Evolutionary conservation across 257 asterid genomes (phyloP), one percentile per base, ranked within the genome.

Genomic region (Thymus mandschuricus): DNA sequence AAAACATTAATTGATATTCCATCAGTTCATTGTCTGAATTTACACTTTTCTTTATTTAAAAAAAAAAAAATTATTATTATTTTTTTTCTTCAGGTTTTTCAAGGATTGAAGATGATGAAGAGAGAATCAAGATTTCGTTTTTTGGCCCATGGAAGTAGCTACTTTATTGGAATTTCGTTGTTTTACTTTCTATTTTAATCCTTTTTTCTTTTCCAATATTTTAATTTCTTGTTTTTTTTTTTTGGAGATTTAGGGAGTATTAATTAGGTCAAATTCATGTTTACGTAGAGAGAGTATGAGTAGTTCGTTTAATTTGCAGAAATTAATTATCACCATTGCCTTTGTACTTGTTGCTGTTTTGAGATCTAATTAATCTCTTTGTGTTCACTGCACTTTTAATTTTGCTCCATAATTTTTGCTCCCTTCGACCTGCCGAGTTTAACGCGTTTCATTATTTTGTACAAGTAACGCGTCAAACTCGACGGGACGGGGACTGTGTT

Each of bases 261-360:
- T 81, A 78, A 21, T 21, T 21, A 21, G 21, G 83, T 78, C 38
- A 61, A 56, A 77, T 73, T 81, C 73, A 62, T 70, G 58, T 62
- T 21, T 64, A 73, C 80, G 12, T 75, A 68, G 80, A 78, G 76
- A 78, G 76, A 61, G 64, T 46, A 74, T 41, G 64, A 50, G 64
- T 68, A 60, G 72, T 67, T 49, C 21, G 21, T 21, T 21, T 21
- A 21, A 71, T 68, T 75, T 70, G 74, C 21, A 76, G 68, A 75
- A 54, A 62, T 67, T 64, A 73, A 73, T 63, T 59, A 43, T 33
- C 6, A 21, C 21, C 21, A 43, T 44, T 75, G 66, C 69, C 72
- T 68, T 44, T 74, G 87, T 86, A 77, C 67, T 69, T 82, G 69
- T 77, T 78, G 56, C 78, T 70, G 69, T 76, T 81, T 62, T 80